Evolutionary conservation across 306 rosid genomes (phyloP).

Genomic region (Psophocarpus tetragonolobus): DNA sequence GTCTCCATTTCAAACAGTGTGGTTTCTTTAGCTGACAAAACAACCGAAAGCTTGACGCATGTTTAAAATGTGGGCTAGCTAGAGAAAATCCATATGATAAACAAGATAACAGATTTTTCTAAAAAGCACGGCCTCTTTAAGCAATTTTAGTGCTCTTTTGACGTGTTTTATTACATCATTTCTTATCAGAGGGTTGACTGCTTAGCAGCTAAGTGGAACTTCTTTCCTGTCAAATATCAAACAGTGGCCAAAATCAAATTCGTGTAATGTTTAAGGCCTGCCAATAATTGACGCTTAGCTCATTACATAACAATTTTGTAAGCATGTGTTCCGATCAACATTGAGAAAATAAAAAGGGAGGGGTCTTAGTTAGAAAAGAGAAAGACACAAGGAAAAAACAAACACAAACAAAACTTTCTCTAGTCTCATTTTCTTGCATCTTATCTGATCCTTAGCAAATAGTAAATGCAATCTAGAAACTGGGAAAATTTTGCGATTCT

Average conservation of each 20-base stretch:
- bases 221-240: not conserved
- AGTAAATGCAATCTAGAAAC: not conserved
- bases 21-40: constrained; percentile 5
- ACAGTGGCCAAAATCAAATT: not conserved
- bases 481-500: no score
- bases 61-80: not conserved
- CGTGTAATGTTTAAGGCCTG: not conserved
- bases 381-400: not conserved
- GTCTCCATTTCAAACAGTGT: not conserved
- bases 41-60: not conserved
- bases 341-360: not conserved
- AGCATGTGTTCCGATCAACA: not conserved
- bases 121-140: not conserved
- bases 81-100: not conserved
- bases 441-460: constrained; percentile 1
- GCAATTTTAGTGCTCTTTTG: constrained; percentile 28
- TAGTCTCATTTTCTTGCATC: not conserved
- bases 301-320: not conserved
- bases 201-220: not conserved
- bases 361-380: not conserved
- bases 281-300: not conserved
- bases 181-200: not conserved
- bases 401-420: not conserved
- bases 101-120: not conserved
- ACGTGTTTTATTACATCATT: constrained; percentile 7